Percentiles rank a stretch among this genome's conserved stretches.
Conservation (phyloP, 108 stramenopile genomes). For the Cyclotella choctawhatcheeana region DNA sequence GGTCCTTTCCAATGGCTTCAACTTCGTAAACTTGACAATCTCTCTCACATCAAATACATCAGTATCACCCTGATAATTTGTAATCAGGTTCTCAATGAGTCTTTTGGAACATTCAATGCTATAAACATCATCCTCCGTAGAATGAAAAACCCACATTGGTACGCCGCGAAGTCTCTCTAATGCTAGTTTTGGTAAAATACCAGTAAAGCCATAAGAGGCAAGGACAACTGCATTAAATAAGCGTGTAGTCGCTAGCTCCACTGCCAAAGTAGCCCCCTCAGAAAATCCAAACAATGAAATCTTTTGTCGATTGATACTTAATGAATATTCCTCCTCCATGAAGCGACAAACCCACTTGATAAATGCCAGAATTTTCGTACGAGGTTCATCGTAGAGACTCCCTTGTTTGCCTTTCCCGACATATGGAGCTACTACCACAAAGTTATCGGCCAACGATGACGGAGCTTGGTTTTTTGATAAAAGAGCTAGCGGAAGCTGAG, state of each 20-base stretch:
- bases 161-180: constrained; percentile 60
- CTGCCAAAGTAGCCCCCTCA: constrained; percentile 82
- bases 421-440: constrained; percentile 79
- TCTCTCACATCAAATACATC: constrained; percentile 41
- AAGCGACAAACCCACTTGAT: constrained; percentile 57
- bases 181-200: constrained; percentile 63
- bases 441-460: constrained; percentile 55
- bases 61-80: constrained; percentile 18
- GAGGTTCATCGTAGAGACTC: constrained; percentile 77
- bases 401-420: constrained; percentile 54
- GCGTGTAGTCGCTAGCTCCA: constrained; percentile 77
- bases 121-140: constrained; percentile 69
- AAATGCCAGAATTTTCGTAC: constrained; percentile 67
- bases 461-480: constrained; percentile 63
- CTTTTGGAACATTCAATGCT: constrained; percentile 38
- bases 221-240: constrained; percentile 64
- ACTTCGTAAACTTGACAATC: constrained; percentile 44
- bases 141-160: constrained; percentile 85
- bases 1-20: constrained; percentile 23
- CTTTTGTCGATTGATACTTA: constrained; percentile 52
- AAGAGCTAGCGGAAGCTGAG: constrained; percentile 73
- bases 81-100: constrained; percentile 43
- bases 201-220: constrained; percentile 79
- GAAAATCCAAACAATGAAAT: constrained; percentile 81
- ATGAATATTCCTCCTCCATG: constrained; percentile 14